Evolutionary conservation across 441 rosid species (phyloP).

Genomic region (Kokia cookei): DNA sequence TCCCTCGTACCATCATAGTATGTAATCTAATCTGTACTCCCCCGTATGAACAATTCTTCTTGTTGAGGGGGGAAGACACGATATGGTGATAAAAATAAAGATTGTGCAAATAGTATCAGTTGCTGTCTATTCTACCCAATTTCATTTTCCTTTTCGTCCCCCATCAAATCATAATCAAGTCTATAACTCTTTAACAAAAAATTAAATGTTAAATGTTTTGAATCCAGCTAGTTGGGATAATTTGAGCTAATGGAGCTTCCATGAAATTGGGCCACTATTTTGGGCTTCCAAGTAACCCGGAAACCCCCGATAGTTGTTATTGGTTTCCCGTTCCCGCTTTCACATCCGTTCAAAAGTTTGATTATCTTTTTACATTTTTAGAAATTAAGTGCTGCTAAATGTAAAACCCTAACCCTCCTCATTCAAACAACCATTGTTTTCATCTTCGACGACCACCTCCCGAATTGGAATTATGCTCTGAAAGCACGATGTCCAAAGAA

Average conservation of each 20-base stretch:
- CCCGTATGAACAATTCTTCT: neutral
- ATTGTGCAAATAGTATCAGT: neutral
- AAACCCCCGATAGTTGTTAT: neutral
- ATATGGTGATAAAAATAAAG: neutral
- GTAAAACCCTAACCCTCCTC: neutral
- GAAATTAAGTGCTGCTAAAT: neutral
- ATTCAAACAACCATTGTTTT: neutral
- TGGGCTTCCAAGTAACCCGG: neutral
- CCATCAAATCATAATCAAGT: neutral
- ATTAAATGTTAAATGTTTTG: neutral
- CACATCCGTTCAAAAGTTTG: neutral
- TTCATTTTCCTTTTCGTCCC: neutral
- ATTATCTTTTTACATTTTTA: neutral
- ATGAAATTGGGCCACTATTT: neutral
- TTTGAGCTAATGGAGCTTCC: neutral
- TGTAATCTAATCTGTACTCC: neutral
- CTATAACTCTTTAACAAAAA: neutral
- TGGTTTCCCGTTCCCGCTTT: neutral
- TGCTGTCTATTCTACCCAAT: neutral
- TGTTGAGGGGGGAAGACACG: neutral
- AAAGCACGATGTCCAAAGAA: constrained; percentile 26
- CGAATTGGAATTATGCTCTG: neutral
- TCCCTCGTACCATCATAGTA: neutral
- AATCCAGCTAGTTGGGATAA: neutral
- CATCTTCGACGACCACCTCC: neutral